These are phyloP conservation scores for Colletotrichum somersetense DNA, from an alignment of 2,329 filamentous ascomycete genomes.

Conservation along the genomic window DNA sequence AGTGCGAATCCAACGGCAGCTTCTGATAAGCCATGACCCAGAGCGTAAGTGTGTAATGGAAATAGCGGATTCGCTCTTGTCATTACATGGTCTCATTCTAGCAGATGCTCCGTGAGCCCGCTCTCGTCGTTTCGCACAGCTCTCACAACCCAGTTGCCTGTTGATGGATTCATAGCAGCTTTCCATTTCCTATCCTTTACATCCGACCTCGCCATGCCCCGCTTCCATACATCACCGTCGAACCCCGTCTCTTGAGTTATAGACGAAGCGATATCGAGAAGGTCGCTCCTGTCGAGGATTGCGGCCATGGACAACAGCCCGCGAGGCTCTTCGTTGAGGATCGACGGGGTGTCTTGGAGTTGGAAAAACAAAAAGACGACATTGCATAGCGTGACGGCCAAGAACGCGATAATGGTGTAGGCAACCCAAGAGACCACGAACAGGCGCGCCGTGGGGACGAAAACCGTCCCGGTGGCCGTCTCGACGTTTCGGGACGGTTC, in stretches of 20 bases:
- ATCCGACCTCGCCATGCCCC: slow-evolving; percentile 1
- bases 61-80: no score
- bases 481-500: not conserved
- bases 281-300: slow-evolving; percentile 9
- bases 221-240: slow-evolving; percentile 6
- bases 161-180: not conserved
- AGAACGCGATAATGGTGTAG: slow-evolving; percentile 1
- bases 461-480: not conserved
- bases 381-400: not conserved
- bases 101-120: not conserved
- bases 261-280: not conserved
- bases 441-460: slow-evolving; percentile 11
- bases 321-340: slow-evolving; percentile 10
- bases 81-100: not conserved
- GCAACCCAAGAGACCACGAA: slow-evolving; percentile 21
- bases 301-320: slow-evolving; percentile 19
- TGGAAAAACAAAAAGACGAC: slow-evolving; percentile 9
- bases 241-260: not conserved
- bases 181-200: slow-evolving; percentile 11
- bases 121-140: not conserved
- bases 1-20: not conserved
- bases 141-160: slow-evolving; percentile 4
- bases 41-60: no score
- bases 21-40: not conserved
- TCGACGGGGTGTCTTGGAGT: not conserved